Conservation (phyloP, 169 alveolate genomes). For the Plasmodium inui region DNA sequence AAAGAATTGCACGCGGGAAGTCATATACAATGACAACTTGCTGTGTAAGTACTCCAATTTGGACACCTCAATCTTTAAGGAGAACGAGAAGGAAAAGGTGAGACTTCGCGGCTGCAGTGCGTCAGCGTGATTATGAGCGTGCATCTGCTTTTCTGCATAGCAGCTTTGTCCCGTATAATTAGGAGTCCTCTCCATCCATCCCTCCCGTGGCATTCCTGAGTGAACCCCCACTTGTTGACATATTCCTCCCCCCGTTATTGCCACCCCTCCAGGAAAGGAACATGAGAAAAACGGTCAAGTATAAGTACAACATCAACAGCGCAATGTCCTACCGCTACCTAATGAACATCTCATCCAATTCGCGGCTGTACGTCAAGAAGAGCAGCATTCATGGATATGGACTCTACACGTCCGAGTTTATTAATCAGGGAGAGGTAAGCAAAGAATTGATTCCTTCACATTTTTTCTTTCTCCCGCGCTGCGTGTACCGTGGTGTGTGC, state of each 20-base stretch:
- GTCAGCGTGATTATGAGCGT: not conserved
- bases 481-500: not conserved
- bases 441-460: too few relatives aligned
- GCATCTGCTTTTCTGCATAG: conserved; percentile 4
- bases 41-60: conserved; percentile 60
- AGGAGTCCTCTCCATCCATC: not conserved
- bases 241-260: not conserved
- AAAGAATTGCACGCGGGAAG: conserved; percentile 42
- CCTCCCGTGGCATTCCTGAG: not conserved
- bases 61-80: conserved; percentile 57
- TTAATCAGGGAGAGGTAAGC: conserved; percentile 90
- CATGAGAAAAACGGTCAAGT: conserved; percentile 75
- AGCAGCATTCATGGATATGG: conserved; percentile 95
- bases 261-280: conserved; percentile 15
- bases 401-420: conserved; percentile 91
- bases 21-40: conserved; percentile 43
- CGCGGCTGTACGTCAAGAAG: conserved; percentile 82
- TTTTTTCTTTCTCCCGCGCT: not conserved
- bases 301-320: conserved; percentile 72
- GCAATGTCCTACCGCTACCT: conserved; percentile 85
- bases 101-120: not conserved
- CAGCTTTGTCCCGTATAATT: conserved; percentile 14
- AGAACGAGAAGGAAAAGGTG: conserved; percentile 58
- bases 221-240: not conserved
- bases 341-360: conserved; percentile 82